These are phyloP conservation scores for Zygoascus meyerae DNA, from an alignment of 1,139 yeast genomes.

Conservation along the genomic window DNA sequence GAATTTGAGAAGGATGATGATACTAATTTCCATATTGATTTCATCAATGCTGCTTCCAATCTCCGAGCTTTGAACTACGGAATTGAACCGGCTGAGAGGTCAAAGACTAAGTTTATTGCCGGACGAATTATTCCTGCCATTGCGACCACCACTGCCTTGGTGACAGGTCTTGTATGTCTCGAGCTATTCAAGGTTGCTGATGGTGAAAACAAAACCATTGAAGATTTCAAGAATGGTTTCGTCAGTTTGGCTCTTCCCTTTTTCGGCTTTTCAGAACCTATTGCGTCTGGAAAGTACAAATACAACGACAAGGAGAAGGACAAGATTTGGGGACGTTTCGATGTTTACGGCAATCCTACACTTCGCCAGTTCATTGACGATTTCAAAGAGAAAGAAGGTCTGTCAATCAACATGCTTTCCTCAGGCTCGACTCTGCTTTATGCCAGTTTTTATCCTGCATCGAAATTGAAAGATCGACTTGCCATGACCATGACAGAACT, in stretches of 20 bases:
- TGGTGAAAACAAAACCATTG: constrained; percentile 57
- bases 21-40: constrained; percentile 90
- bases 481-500: constrained; percentile 62
- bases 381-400: constrained; percentile 75
- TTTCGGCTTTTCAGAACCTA: constrained; percentile 94
- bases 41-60: constrained; percentile 94
- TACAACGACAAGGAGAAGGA: constrained; percentile 77
- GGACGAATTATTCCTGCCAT: constrained; percentile 98
- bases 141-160: constrained; percentile 96
- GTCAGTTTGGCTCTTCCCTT: constrained; percentile 92
- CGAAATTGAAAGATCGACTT: constrained; percentile 76
- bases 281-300: constrained; percentile 73
- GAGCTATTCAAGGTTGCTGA: constrained; percentile 90
- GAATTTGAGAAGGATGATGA: constrained; percentile 98
- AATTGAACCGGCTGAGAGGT: constrained; percentile 53
- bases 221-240: constrained; percentile 90
- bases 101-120: constrained; percentile 68
- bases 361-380: constrained; percentile 68
- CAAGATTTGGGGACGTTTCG: constrained; percentile 93
- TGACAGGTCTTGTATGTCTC: constrained; percentile 88
- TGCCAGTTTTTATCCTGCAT: constrained; percentile 91
- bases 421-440: constrained; percentile 84
- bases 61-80: constrained; percentile 90
- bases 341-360: constrained; percentile 70
- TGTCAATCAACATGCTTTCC: constrained; percentile 85